Evolutionary conservation across 2,329 filamentous ascomycete genomes (phyloP).

Genomic region (Thelonectria blattea): DNA sequence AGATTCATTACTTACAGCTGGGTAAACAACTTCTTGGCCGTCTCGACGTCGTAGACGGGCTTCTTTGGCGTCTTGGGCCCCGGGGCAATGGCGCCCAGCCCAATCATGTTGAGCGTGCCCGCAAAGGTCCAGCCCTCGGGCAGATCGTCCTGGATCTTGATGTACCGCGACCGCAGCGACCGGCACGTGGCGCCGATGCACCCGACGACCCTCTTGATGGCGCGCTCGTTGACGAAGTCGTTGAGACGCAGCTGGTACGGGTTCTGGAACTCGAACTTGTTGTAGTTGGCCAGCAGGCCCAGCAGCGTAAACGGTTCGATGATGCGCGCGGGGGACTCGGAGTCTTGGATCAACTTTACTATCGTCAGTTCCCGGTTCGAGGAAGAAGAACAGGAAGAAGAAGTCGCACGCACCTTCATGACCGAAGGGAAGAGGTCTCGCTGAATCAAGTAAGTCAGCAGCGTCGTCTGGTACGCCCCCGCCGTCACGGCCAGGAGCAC

Average conservation of each 20-base stretch:
- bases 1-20: constrained; percentile 66
- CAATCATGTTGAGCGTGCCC: constrained; percentile 82
- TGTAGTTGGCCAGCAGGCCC: constrained; percentile 93
- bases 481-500: constrained; percentile 84
- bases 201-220: constrained; percentile 81
- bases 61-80: constrained; percentile 67
- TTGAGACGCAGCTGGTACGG: constrained; percentile 90
- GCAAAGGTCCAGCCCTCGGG: constrained; percentile 89
- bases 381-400: no score
- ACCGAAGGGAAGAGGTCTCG: constrained; percentile 91
- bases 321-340: constrained; percentile 66
- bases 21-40: constrained; percentile 80
- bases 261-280: constrained; percentile 99
- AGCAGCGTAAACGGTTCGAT: constrained; percentile 82
- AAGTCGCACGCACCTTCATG: constrained; percentile 73
- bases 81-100: constrained; percentile 76
- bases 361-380: not conserved
- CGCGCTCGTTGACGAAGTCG: constrained; percentile 91
- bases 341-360: constrained; percentile 78
- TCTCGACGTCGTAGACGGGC: constrained; percentile 72
- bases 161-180: constrained; percentile 73
- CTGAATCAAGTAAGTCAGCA: constrained; percentile 94
- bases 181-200: constrained; percentile 77
- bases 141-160: constrained; percentile 86
- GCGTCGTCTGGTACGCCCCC: constrained; percentile 93